A percentile compares a stretch with the other conserved stretches of the same genome.
phyloP scores from a whole-genome alignment of 1,284 basidiomycete species.

The Tremellales sp. region DNA sequence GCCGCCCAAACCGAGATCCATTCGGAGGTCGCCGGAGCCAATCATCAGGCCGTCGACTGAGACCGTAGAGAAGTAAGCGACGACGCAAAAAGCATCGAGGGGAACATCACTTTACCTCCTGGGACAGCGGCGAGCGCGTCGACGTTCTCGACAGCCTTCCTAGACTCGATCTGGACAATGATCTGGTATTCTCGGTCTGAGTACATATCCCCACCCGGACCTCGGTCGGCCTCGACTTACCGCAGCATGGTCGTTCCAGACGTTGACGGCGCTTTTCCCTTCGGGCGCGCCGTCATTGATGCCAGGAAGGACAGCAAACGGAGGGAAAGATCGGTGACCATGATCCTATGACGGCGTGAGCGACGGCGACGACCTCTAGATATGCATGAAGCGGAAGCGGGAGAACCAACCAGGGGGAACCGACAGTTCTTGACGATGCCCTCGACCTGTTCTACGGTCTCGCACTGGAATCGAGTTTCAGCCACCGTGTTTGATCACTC shows the following conservation, averaged over 20 bases:
- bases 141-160: conserved; percentile 18
- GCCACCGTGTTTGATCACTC: background rate
- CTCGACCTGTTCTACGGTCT: conserved; percentile 23
- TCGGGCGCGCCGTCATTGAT: conserved; percentile 16
- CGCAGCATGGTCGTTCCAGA: conserved; percentile 17
- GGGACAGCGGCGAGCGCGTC: conserved; percentile 24
- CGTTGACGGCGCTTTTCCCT: conserved; percentile 16
- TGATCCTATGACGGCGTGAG: conserved; percentile 1
- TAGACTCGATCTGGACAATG: conserved; percentile 28
- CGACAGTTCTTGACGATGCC: conserved; percentile 12
- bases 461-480: conserved; percentile 11
- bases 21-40: conserved; percentile 14
- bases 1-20: conserved; percentile 13
- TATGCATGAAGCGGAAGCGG: conserved; percentile 1
- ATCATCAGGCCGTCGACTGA: conserved; percentile 20
- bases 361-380: conserved; percentile 1
- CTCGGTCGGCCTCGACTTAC: too few species aligned
- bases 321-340: conserved; percentile 17
- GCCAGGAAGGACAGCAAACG: conserved; percentile 9
- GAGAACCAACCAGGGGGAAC: conserved; percentile 17
- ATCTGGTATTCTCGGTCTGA: too few species aligned
- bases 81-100: background rate
- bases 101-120: conserved; percentile 17
- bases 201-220: too few species aligned
- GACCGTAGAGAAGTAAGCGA: background rate